Evolutionary conservation across 2,329 filamentous ascomycete species (phyloP), one percentile per base, ranked within the genome.

Genomic region (Ophiostoma montium): DNA sequence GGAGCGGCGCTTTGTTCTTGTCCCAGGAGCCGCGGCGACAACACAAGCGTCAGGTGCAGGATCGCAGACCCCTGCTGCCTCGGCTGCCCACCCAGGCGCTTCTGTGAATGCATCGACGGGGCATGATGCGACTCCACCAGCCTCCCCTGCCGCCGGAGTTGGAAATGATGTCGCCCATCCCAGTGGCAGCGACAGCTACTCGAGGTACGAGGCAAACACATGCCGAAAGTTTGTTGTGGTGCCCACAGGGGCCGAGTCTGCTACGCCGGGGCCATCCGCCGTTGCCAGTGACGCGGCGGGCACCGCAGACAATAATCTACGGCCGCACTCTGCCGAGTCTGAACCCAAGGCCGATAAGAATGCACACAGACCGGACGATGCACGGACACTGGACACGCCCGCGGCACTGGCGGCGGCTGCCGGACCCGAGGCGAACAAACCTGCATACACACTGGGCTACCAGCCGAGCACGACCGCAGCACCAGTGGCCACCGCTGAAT

Each of bases 1-100:
- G 5, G 82, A 86, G 60, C 72, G 77, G 35, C 75, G 81, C 35
- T 86, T 82, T 56, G 76, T 84, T 9, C 63, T 82, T 35, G 64
- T 83, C 35, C 64, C 64, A 63, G 35, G 52, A 58, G 12, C 57
- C 56, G 16, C n/a, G 4, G n/a, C 12, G 18, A n/a, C 27, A 11
- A 6, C 16, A 12, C 11, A 31, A 4, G 30, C n/a, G 16, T 3
- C 42, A 5, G 10, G n/a, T 21, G 16, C 15, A 6, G 42, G 16
- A 3, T 44, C 16, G 16, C 42, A 11, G 23, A 30, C 23, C 2
- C n/a, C 23, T 23, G 16, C 9, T 16, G 23, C 13, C 13, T 15
- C 39, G 3, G 30, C 21, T 21, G 30, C 6, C 11, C 23, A 42
- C n/a, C 39, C n/a, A 30, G 39, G 30, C 4, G 21, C 7, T 9